Evolutionary conservation across 1,139 yeast species (phyloP), one percentile per base, ranked within the genome.

Genomic region (Kodamaea derodonti): DNA sequence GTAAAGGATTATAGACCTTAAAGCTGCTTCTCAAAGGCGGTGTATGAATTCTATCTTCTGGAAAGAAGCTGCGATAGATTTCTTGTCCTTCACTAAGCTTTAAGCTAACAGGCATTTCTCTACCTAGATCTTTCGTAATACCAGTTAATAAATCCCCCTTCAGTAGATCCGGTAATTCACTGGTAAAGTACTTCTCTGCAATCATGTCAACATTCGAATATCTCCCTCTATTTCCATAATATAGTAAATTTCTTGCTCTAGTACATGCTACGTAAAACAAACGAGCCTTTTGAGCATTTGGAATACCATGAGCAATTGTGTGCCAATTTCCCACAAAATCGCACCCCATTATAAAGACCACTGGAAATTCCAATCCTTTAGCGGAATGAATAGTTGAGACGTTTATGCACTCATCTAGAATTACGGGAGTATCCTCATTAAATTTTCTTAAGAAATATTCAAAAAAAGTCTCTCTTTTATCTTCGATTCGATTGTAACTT

Each of bases 291-390:
- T 27, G 30, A 4, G 20, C 23, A 17, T 18, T 8, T 5, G 30
- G 20, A 5, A 25, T 25, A 4, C 41, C 38, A 20, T 30, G 12
- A 10, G 33, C 24, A 14, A 45, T 39, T 23, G 41, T 24, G 20
- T 38, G 22, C 66, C 60, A 50, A 45, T 41, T 37, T 42, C 48
- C 35, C 8, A 39, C 34, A 13, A 43, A 38, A 4, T 33, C 33
- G 20, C 38, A n/a, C 10, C 74, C 75, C 11, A 72, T 51, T 7
- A 82, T 44, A 51, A 83, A 81, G 1, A 80, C 87, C 11, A 80
- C 65, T 0, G 88, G 87, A 47, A 76, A 80, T 45, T 82, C 88
- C 6, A 81, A 52, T 0, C 92, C 90, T 47, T 82, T 83, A 1
- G 88, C 78, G 1, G 84, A 68, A 52, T 83, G 90, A 1, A 83